Percentiles rank a stretch among this genome's conserved stretches.
These are phyloP conservation scores for Trichoderma harzianum DNA, from an alignment of 2,329 filamentous ascomycete genomes.

Conservation along the genomic window DNA sequence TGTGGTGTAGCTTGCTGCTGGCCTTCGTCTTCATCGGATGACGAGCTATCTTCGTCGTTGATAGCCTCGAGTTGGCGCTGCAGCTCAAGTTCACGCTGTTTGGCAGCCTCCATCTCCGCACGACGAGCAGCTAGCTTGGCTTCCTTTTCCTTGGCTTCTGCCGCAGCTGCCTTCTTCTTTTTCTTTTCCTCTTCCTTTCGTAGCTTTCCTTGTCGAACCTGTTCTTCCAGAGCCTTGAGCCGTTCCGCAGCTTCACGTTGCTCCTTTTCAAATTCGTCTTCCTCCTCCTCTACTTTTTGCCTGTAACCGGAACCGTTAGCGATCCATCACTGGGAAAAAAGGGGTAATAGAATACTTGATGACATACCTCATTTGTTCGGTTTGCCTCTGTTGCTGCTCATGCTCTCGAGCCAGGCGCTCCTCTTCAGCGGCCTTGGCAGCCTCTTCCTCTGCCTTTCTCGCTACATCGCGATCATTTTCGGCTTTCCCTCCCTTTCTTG, in stretches of 20 bases:
- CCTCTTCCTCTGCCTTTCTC: constrained; percentile 61
- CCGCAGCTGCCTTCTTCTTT: constrained; percentile 81
- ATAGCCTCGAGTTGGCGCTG: constrained; percentile 78
- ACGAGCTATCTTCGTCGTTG: constrained; percentile 65
- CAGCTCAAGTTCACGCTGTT: constrained; percentile 84
- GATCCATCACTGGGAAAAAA: not conserved
- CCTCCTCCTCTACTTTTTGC: constrained; percentile 68
- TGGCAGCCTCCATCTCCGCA: constrained; percentile 87
- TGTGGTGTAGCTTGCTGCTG: constrained; percentile 65
- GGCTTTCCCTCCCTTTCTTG: constrained; percentile 63
- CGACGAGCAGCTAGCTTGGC: constrained; percentile 76
- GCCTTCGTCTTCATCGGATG: constrained; percentile 71
- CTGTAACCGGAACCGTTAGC: constrained; percentile 46
- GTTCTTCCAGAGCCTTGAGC: constrained; percentile 85
- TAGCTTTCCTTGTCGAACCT: constrained; percentile 87
- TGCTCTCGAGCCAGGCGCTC: constrained; percentile 68
- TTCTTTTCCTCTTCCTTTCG: constrained; percentile 97
- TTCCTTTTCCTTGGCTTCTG: constrained; percentile 86
- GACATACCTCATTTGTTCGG: constrained; percentile 78
- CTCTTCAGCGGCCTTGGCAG: constrained; percentile 59
- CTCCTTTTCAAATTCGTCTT: constrained; percentile 77
- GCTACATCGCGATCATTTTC: constrained; percentile 57
- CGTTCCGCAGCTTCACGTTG: constrained; percentile 78
- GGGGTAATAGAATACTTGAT: not conserved
- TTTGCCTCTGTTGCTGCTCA: constrained; percentile 70